Percentiles rank a stretch among this genome's conserved stretches.
Evolutionary conservation across 1,139 yeast genomes (phyloP).

Genomic region (Geotrichum histeridarum): DNA sequence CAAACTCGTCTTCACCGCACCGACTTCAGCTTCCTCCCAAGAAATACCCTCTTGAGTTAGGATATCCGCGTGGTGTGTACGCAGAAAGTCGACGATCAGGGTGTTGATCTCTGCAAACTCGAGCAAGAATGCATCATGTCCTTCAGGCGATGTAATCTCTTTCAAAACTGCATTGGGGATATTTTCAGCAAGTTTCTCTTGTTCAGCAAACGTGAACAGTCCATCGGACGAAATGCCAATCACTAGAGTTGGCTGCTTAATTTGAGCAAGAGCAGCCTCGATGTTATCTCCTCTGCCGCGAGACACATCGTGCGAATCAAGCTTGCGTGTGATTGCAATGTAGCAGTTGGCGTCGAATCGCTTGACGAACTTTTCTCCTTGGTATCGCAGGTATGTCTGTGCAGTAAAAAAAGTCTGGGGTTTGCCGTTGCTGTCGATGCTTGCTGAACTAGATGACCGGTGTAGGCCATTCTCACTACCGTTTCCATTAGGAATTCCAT

Average conservation of each 20-base stretch:
- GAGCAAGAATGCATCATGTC: conserved; percentile 91
- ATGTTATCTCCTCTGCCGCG: conserved; percentile 61
- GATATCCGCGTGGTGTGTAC: conserved; percentile 51
- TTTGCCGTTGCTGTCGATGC: conserved; percentile 34
- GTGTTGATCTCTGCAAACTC: conserved; percentile 81
- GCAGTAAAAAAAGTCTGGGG: conserved; percentile 93
- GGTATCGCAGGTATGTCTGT: conserved; percentile 88
- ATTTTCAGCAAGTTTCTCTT: conserved; percentile 69
- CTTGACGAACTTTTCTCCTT: conserved; percentile 80
- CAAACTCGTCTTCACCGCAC: conserved; percentile 56
- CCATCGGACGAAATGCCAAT: conserved; percentile 93
- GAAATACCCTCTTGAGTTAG: conserved; percentile 47
- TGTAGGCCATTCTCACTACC: neutral
- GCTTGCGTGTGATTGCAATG: conserved; percentile 83
- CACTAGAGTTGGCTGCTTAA: conserved; percentile 70
- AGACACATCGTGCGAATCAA: conserved; percentile 91
- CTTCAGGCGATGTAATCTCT: conserved; percentile 86
- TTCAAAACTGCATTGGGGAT: conserved; percentile 66
- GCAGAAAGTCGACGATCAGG: conserved; percentile 62
- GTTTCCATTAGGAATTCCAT: no score
- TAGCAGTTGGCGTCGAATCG: conserved; percentile 96
- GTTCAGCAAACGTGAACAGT: conserved; percentile 85
- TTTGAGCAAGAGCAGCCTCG: conserved; percentile 50
- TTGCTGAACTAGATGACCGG: conserved; percentile 10
- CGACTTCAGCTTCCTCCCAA: conserved; percentile 51